These are phyloP conservation scores for Colletotrichum salicis DNA, from an alignment of 2,329 filamentous ascomycete genomes.

Conservation along the genomic window DNA sequence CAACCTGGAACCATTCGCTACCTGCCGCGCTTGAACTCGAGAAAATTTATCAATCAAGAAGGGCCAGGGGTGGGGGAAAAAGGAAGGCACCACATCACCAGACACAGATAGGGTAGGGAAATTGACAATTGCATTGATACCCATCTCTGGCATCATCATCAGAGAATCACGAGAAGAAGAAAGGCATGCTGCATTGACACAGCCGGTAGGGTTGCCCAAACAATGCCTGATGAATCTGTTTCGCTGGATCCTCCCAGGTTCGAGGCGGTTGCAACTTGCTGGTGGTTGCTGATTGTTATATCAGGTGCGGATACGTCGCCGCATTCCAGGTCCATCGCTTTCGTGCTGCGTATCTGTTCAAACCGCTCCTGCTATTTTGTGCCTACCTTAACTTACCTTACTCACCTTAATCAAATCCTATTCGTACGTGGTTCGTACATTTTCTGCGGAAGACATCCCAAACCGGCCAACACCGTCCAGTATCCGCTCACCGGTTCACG, in stretches of 20 bases:
- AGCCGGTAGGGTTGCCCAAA: not conserved
- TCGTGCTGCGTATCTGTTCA: not conserved
- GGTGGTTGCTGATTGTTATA: not conserved
- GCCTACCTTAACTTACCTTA: too few relatives aligned
- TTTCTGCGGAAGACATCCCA: too few relatives aligned
- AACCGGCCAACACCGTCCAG: too few relatives aligned
- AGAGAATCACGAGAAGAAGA: not conserved
- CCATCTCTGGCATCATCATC: not conserved
- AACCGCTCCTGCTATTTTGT: not conserved
- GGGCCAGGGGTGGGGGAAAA: not conserved
- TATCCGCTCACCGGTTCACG: not conserved
- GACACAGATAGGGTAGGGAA: not conserved
- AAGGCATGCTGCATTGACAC: not conserved
- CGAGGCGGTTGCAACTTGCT: not conserved
- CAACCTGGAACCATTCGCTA: not conserved
- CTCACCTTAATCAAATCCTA: too few relatives aligned
- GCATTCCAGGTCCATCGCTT: not conserved
- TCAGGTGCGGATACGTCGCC: not conserved
- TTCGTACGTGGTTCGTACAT: too few relatives aligned
- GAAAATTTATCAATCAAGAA: not conserved
- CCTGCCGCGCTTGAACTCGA: not conserved
- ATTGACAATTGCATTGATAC: not conserved
- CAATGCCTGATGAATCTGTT: not conserved
- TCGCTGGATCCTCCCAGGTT: not conserved
- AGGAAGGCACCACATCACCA: not conserved